Conservation (phyloP, 257 asterid species). For the Asclepias syriaca region DNA sequence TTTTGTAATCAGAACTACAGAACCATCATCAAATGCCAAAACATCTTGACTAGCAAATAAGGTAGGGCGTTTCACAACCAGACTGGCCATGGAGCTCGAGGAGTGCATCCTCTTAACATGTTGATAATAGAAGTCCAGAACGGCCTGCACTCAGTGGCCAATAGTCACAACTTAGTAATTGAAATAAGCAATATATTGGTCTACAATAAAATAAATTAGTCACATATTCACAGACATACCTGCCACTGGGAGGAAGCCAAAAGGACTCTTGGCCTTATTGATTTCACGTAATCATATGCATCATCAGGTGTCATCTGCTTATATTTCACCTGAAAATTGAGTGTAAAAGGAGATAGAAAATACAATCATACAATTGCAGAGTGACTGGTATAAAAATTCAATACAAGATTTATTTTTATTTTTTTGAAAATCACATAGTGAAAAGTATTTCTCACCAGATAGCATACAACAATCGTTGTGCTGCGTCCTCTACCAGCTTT, state of each 20-base stretch:
- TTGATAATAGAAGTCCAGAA: constrained; percentile 37
- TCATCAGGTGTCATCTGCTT: constrained; percentile 58
- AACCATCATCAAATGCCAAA: constrained; percentile 48
- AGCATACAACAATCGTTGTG: constrained; percentile 47
- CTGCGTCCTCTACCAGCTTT: constrained; percentile 57
- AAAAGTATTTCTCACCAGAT: constrained; percentile 30
- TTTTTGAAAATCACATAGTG: constrained; percentile 9
- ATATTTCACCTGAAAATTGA: constrained; percentile 38
- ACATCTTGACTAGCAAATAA: constrained; percentile 24
- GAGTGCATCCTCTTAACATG: constrained; percentile 19
- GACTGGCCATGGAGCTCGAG: constrained; percentile 15
- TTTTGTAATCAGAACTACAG: constrained; percentile 49
- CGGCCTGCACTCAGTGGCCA: constrained; percentile 36
- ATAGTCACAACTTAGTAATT: constrained; percentile 6
- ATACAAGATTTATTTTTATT: too few relatives aligned
- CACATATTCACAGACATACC: constrained; percentile 22
- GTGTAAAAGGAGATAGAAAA: neutral
- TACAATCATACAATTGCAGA: neutral
- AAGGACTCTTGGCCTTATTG: constrained; percentile 60
- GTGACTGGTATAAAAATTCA: neutral
- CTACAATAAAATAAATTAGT: neutral
- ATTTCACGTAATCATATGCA: constrained; percentile 57
- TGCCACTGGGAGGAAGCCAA: constrained; percentile 55
- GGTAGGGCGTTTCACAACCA: constrained; percentile 23
- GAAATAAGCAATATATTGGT: neutral